phyloP scores from a whole-genome alignment of 495 filamentous ascomycete genomes.

The Evansstolkia leycettana region DNA sequence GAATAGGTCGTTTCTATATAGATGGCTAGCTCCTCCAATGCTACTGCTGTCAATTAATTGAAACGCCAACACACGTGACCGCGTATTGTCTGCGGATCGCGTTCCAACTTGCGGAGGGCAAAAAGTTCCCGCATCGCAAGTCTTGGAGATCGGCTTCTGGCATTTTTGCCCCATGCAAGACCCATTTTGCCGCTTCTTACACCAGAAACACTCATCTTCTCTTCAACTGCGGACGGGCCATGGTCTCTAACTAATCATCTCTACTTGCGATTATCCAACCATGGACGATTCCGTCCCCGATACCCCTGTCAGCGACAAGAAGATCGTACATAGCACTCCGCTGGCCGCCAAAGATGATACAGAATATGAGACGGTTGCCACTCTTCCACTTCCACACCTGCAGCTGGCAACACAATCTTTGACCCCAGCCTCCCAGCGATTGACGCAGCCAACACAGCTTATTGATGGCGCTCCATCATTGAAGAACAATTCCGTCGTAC shows the following conservation, averaged over 20 bases:
- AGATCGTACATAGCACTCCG: constrained; percentile 22
- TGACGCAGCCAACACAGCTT: constrained; percentile 60
- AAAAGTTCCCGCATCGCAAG: too few species aligned
- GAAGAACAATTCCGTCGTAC: constrained; percentile 42
- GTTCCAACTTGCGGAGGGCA: too few species aligned
- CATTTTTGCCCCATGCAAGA: too few species aligned
- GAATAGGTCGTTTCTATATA: too few species aligned
- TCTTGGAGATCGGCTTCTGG: too few species aligned
- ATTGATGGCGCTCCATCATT: constrained; percentile 25
- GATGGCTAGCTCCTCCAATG: too few species aligned
- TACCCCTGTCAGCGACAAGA: constrained; percentile 37
- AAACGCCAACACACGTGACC: constrained; percentile 9
- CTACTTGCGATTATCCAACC: neutral
- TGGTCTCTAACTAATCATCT: constrained; percentile 1
- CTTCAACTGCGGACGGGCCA: too few species aligned
- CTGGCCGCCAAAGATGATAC: constrained; percentile 16
- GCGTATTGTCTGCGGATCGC: too few species aligned
- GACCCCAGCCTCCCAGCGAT: constrained; percentile 28
- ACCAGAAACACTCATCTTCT: too few species aligned
- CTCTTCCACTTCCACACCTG: constrained; percentile 36
- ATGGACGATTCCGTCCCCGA: constrained; percentile 35
- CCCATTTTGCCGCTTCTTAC: too few species aligned
- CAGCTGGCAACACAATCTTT: constrained; percentile 17
- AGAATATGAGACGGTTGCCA: constrained; percentile 47
- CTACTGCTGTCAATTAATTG: constrained; percentile 7